Percentiles rank a stretch among this genome's conserved stretches.
phyloP scores from a whole-genome alignment of 192 early-diverging fungal species.

The Chytriomyces sp. region DNA sequence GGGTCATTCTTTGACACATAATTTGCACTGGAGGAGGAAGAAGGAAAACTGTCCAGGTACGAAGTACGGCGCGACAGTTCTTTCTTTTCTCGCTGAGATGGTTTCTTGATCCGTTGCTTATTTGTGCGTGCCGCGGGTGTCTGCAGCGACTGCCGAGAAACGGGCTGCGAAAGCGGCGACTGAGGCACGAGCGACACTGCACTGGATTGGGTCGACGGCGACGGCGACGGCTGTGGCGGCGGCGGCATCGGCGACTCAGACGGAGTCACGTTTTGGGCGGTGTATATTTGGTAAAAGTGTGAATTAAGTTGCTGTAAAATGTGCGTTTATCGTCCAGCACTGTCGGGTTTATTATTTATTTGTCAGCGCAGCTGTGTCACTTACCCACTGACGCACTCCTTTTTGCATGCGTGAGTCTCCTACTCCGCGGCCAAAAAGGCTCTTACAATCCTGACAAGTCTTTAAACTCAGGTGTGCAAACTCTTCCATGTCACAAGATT shows the following conservation, averaged over 20 bases:
- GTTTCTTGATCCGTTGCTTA: neutral
- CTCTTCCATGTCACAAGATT: no score
- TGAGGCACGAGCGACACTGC: neutral
- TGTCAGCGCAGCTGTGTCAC: neutral
- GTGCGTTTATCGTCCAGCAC: no score
- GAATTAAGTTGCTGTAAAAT: no score
- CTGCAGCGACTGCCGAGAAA: neutral
- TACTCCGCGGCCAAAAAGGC: no score
- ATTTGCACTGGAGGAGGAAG: neutral
- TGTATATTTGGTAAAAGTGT: no score
- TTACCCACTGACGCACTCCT: no score
- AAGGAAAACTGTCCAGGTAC: neutral
- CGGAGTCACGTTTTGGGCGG: no score
- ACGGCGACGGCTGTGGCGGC: neutral
- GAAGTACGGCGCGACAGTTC: neutral
- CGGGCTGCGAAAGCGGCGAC: neutral
- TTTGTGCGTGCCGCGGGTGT: neutral
- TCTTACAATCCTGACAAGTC: no score
- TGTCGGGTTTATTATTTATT: no score
- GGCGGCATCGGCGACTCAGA: neutral
- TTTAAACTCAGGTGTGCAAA: no score
- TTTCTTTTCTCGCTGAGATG: slow-evolving; percentile 26
- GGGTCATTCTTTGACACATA: neutral
- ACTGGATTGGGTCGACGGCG: neutral
- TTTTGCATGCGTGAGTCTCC: no score